These are phyloP conservation scores for Picea glauca DNA, from an alignment of 75 land plant species.

Conservation along the genomic window DNA sequence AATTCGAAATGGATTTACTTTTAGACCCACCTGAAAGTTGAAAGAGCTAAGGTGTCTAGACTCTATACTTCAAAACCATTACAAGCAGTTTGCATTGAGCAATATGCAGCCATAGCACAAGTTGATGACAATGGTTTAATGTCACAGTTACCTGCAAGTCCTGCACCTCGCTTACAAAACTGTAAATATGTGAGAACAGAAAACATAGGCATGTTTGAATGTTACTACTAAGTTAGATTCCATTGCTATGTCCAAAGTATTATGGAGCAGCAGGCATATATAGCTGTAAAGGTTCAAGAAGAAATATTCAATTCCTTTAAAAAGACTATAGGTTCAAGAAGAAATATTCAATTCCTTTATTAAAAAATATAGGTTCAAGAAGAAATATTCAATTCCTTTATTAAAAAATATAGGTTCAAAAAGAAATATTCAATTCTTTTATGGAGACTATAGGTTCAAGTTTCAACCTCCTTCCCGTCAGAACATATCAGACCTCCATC, in stretches of 20 bases:
- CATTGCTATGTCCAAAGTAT: not conserved
- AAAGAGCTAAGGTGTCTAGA: not conserved
- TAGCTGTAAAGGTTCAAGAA: not conserved
- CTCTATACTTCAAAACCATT: not conserved
- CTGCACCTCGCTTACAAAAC: not conserved
- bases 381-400: too few relatives aligned
- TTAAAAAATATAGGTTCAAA: too few relatives aligned
- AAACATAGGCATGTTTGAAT: conserved; percentile 1
- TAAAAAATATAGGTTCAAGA: too few relatives aligned
- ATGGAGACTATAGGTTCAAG: too few relatives aligned
- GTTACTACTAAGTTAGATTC: not conserved
- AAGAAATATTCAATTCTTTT: too few relatives aligned
- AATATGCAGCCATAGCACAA: not conserved
- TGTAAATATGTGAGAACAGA: not conserved
- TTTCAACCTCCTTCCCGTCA: not conserved
- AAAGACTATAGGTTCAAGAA: too few relatives aligned
- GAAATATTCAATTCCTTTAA: not conserved
- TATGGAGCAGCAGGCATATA: not conserved
- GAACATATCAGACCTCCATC: not conserved
- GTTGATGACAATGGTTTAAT: not conserved
- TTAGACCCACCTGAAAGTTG: not conserved
- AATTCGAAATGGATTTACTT: not conserved
- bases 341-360: too few relatives aligned
- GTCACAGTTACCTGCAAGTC: not conserved
- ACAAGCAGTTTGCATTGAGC: not conserved